Evolutionary conservation across 2,329 filamentous ascomycete genomes (phyloP).

Genomic region (Scortechinia acanthostroma): DNA sequence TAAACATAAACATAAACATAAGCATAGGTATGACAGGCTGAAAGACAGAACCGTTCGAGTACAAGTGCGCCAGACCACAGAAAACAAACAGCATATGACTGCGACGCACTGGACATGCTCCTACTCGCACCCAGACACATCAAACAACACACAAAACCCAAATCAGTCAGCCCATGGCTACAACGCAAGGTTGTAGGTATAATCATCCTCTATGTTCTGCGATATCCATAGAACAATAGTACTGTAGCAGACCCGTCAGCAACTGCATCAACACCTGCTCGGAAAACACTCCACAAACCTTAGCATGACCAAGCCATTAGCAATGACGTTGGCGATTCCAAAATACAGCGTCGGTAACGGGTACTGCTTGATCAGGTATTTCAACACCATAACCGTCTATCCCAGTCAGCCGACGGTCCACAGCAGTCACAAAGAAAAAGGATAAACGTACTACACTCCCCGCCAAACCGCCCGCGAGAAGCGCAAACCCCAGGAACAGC

Average conservation of each 20-base stretch:
- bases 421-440: background rate
- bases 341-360: slow-evolving; percentile 58
- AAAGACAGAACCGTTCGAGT: no score
- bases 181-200: slow-evolving; percentile 62
- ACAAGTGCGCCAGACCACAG: background rate
- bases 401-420: background rate
- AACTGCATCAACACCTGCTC: background rate
- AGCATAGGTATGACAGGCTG: no score
- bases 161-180: no score
- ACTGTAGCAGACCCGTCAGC: slow-evolving; percentile 23
- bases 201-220: slow-evolving; percentile 69
- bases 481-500: slow-evolving; percentile 62
- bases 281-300: slow-evolving; percentile 43
- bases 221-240: slow-evolving; percentile 62
- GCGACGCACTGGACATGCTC: no score
- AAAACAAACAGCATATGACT: no score
- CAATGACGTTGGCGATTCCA: slow-evolving; percentile 59
- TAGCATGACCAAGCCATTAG: slow-evolving; percentile 59
- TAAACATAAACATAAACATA: no score
- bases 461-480: slow-evolving; percentile 61
- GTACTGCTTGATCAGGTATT: slow-evolving; percentile 56
- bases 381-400: slow-evolving; percentile 57
- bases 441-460: slow-evolving; percentile 45
- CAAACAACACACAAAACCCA: no score
- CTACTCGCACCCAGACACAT: no score